Conservation (phyloP, 1,284 basidiomycete species). For the Heterobasidion occidentale region DNA sequence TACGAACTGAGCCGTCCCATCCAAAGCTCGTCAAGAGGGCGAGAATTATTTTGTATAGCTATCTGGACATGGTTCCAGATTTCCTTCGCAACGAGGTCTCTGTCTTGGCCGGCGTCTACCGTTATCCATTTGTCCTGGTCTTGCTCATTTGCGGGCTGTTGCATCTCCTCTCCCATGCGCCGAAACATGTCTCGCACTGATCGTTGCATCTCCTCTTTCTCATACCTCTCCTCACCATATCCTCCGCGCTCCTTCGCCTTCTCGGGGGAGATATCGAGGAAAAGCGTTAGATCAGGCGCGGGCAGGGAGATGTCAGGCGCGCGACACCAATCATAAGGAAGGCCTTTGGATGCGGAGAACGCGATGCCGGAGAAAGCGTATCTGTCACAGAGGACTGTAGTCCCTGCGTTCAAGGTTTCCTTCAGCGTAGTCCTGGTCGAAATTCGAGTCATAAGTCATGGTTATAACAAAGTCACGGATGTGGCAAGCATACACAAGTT, state of each 20-base stretch:
- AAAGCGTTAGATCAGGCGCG: constrained; percentile 82
- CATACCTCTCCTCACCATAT: constrained; percentile 88
- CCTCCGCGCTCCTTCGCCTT: constrained; percentile 71
- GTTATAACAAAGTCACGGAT: background rate
- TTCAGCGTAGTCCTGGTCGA: constrained; percentile 55
- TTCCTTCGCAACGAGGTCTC: constrained; percentile 49
- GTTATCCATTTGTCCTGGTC: constrained; percentile 38
- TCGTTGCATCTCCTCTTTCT: constrained; percentile 70
- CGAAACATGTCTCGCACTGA: constrained; percentile 61
- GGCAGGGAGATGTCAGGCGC: constrained; percentile 83
- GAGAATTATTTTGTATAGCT: constrained; percentile 27
- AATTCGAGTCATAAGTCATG: background rate
- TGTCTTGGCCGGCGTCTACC: constrained; percentile 55
- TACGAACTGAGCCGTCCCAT: background rate
- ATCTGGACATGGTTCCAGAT: constrained; percentile 48
- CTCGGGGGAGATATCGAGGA: constrained; percentile 78
- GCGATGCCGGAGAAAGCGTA: constrained; percentile 98
- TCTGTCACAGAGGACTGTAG: constrained; percentile 81
- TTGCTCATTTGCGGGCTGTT: constrained; percentile 13
- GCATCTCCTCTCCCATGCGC: constrained; percentile 50
- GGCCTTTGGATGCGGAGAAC: constrained; percentile 82
- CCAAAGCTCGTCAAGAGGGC: constrained; percentile 39
- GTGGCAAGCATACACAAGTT: constrained; percentile 66
- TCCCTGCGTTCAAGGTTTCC: constrained; percentile 54
- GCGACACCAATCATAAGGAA: constrained; percentile 71